Conservation (phyloP, 2,329 filamentous ascomycete species). For the Neonectria magnoliae region DNA sequence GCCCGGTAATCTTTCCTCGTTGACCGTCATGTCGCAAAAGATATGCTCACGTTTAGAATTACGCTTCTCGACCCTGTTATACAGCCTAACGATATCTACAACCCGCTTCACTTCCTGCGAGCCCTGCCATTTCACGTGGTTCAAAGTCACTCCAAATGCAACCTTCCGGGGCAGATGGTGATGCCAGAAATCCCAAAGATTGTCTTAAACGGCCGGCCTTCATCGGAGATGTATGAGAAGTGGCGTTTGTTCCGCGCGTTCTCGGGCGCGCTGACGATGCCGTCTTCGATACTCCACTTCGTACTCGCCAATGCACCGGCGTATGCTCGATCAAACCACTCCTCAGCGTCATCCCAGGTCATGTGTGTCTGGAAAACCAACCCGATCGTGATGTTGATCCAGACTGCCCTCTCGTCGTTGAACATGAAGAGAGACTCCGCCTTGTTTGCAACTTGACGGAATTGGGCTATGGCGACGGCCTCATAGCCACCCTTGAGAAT, state of each 20-base stretch:
- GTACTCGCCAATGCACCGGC: background rate
- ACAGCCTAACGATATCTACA: too few species aligned
- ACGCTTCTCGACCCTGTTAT: too few species aligned
- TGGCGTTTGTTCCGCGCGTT: background rate
- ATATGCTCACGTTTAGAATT: too few species aligned
- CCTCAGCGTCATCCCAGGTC: background rate
- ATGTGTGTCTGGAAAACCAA: constrained; percentile 1
- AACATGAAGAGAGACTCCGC: background rate
- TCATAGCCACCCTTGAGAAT: constrained; percentile 3
- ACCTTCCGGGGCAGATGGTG: background rate
- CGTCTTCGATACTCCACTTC: background rate
- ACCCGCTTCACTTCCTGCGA: too few species aligned
- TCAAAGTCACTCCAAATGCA: constrained; percentile 3
- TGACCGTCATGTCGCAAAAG: too few species aligned
- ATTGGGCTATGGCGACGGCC: background rate
- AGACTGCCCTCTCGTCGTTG: constrained; percentile 2
- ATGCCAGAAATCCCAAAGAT: constrained; percentile 7
- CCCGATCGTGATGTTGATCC: constrained; percentile 7
- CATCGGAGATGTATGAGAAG: constrained; percentile 4
- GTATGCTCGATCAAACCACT: constrained; percentile 6
- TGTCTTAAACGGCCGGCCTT: constrained; percentile 2
- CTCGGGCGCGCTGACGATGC: background rate
- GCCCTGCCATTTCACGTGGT: too few species aligned
- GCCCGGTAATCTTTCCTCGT: too few species aligned
- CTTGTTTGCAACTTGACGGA: background rate